Conservation (phyloP, 208 protist genomes). For the Dictyostelium gargantuum region DNA sequence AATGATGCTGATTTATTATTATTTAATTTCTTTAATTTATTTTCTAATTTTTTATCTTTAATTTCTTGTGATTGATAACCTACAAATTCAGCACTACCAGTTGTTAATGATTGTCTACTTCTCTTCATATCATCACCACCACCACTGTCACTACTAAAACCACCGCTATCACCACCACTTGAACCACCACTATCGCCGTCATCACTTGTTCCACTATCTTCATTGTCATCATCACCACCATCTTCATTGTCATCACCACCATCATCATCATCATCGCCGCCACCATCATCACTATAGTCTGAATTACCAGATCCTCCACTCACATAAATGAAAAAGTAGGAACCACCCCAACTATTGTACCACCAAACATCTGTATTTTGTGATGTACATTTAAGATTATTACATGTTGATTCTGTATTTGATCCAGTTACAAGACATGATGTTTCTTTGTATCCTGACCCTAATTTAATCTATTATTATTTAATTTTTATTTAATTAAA, state of each 20-base stretch:
- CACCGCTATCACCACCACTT: background rate
- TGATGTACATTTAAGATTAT: background rate
- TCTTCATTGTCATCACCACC: background rate
- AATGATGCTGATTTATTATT: background rate
- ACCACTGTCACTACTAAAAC: background rate
- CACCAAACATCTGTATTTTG: background rate
- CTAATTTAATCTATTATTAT: background rate
- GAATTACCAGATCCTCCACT: background rate
- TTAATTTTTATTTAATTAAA: background rate
- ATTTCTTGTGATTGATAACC: background rate
- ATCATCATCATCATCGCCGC: background rate
- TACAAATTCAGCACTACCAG: background rate
- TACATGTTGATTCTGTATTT: background rate
- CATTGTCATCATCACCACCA: background rate
- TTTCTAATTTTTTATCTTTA: background rate
- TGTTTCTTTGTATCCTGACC: background rate
- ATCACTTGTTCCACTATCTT: background rate
- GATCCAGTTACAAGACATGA: background rate
- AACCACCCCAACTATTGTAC: background rate
- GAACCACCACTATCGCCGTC: background rate
- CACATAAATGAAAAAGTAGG: background rate
- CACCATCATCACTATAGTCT: background rate
- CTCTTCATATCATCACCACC: background rate
- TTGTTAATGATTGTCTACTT: background rate
- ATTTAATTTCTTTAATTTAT: background rate